These are phyloP conservation scores for Rhododendron vialii DNA, from an alignment of 148 eudicot genomes.

Conservation along the genomic window DNA sequence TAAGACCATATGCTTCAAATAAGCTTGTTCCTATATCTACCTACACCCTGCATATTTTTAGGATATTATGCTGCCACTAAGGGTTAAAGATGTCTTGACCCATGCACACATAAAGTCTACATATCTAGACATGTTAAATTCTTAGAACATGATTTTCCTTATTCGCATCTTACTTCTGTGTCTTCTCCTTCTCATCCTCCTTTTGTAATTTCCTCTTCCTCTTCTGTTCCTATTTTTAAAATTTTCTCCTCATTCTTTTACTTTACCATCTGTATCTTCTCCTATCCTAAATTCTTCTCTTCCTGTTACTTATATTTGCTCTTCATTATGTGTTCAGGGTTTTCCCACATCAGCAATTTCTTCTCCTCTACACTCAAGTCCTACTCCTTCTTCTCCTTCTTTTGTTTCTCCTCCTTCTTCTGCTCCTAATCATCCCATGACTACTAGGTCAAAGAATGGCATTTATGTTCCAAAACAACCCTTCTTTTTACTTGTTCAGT, in stretches of 20 bases:
- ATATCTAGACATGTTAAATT: background rate
- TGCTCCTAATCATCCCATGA: too few species aligned
- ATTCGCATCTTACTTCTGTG: background rate
- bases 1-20: background rate
- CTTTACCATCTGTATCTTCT: background rate
- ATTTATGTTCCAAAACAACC: background rate
- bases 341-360: background rate
- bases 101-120: background rate
- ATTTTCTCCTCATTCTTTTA: background rate
- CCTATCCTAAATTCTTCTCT: background rate
- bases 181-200: background rate
- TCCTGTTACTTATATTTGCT: fast-evolving
- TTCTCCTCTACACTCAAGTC: background rate
- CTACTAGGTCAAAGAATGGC: background rate
- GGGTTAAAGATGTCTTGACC: background rate
- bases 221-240: background rate
- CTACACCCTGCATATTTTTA: background rate
- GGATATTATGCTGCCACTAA: background rate
- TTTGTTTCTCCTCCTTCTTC: background rate
- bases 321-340: background rate
- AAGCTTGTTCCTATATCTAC: background rate
- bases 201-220: background rate
- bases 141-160: background rate
- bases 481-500: background rate
- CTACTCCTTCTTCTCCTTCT: background rate